Conservation (phyloP, 306 rosid genomes). For the Cicer yamashitae region DNA sequence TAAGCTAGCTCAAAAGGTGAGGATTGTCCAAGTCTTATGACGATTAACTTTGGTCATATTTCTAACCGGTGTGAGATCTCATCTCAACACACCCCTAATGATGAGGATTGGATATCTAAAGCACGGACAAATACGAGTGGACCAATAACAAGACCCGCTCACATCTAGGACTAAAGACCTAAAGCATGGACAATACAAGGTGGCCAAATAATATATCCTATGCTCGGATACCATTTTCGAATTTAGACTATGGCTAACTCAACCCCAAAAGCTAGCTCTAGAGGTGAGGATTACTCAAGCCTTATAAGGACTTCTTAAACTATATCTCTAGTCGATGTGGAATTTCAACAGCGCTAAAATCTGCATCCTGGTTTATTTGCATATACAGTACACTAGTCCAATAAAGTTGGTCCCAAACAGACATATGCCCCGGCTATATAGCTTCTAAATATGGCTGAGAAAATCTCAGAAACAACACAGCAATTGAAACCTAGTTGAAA, state of each 20-base stretch:
- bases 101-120: not conserved
- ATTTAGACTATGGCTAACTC: not conserved
- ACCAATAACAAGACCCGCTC: not conserved
- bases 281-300: not conserved
- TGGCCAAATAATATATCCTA: not conserved
- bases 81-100: not conserved
- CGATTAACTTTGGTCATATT: not conserved
- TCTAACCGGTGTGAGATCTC: not conserved
- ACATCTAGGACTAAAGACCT: not conserved
- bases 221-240: not conserved
- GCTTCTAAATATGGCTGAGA: slow-evolving; percentile 2
- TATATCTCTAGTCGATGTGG: not conserved
- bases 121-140: not conserved
- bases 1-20: not conserved
- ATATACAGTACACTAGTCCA: not conserved
- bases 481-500: not conserved
- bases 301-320: not conserved
- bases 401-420: slow-evolving; percentile 19
- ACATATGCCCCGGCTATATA: not conserved
- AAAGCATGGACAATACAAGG: not conserved
- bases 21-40: not conserved
- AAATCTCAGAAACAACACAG: not conserved
- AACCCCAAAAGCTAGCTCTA: not conserved
- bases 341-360: not conserved
- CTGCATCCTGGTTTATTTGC: slow-evolving; percentile 18